Conservation (phyloP, 306 rosid genomes). For the Alnus glutinosa region DNA sequence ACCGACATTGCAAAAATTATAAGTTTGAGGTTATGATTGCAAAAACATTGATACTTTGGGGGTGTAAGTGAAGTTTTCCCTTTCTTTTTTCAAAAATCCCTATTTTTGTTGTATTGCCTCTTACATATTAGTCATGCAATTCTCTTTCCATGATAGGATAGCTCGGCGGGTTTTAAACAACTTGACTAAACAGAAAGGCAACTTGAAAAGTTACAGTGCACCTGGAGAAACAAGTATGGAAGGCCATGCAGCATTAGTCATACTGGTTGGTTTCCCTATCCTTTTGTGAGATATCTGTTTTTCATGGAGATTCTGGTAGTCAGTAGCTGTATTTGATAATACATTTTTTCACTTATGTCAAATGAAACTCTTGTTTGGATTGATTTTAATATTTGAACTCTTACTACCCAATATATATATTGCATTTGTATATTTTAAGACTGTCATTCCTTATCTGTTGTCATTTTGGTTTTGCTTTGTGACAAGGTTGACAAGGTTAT, state of each 20-base stretch:
- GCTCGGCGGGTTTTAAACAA: slow-evolving; percentile 48
- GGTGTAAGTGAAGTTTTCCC: no score
- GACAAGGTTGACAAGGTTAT: background rate
- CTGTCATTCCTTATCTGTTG: background rate
- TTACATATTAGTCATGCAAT: slow-evolving; percentile 21
- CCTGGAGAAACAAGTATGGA: slow-evolving; percentile 49
- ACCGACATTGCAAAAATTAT: no score
- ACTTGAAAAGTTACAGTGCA: slow-evolving; percentile 32
- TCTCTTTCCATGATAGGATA: slow-evolving; percentile 53
- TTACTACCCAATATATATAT: background rate
- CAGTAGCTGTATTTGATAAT: background rate
- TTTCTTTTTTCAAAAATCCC: background rate
- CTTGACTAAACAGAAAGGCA: slow-evolving; percentile 43
- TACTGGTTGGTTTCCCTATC: slow-evolving; percentile 58
- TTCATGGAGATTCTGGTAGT: background rate
- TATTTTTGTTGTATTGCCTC: slow-evolving; percentile 9
- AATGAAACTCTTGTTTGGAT: slow-evolving; percentile 2
- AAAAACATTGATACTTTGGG: no score
- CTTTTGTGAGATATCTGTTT: background rate
- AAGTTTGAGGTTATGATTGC: no score
- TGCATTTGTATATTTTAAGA: background rate
- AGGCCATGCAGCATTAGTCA: slow-evolving; percentile 47
- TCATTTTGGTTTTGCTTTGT: background rate
- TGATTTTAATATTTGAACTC: background rate
- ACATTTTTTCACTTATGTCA: background rate